Evolutionary conservation across 78 protist species (phyloP), one percentile per base, ranked within the genome.

Genomic region (Cavenderia fasciculata): DNA sequence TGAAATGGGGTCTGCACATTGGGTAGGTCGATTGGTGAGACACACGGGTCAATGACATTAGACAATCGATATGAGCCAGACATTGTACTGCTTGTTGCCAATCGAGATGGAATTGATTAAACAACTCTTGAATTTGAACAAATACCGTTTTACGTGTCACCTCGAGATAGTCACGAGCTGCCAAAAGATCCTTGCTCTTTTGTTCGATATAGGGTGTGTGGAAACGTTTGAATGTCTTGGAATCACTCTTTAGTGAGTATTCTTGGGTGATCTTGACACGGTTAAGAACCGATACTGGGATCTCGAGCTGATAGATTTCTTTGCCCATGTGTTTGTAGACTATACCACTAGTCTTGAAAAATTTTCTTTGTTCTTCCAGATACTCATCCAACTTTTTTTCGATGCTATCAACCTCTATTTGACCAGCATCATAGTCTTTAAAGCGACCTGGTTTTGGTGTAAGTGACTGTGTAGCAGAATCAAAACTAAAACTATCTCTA

Each of bases 261-360:
- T 41, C 61, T 16, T 3, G 19, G 31, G 68, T 29, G 21, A 43
- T 2, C 7, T 62, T 62, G 7, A 2, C 12, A 1, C 31, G 14
- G 19, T 38, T 43, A 1, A 56, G 6, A 10, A 33, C 65, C 0
- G 27, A 21, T 4, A 68, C 34, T 1, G 90, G 90, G 2, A 82
- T 33, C 21, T 65, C 78, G 18, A 82, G n/a, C 41, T 82, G 90
- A 68, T 82, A 82, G 12, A 69, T 36, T 25, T 82, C 90, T 54
- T 82, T 82, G 8, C 90, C 90, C 57, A 82, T 82, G 57, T 68
- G 51, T 43, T 82, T 82, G 38, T 68, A 82, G 59, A 25, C 36
- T 2, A 82, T 25, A 19, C 34, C 25, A 14, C 11, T 23, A 11
- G 57, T 38, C 0, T 6, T 21, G 27, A 82, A 68, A 10, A 23